A percentile compares a stretch with the other conserved stretches of the same genome.
These are phyloP conservation scores for Hydrangea macrophylla DNA, from an alignment of 148 eudicot species.

Conservation along the genomic window DNA sequence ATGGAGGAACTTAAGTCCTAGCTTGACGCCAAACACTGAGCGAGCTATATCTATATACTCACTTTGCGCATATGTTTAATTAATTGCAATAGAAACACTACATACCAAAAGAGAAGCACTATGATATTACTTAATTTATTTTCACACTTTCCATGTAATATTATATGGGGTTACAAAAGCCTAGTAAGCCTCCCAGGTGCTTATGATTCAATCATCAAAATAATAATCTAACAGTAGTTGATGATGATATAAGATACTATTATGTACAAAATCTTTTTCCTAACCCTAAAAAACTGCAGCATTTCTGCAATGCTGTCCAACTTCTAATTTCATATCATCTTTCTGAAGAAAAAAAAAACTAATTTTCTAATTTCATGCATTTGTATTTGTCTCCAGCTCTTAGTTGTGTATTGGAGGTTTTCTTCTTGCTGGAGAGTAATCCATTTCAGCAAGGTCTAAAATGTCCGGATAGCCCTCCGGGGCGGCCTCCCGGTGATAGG, in stretches of 20 bases:
- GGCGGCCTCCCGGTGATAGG: constrained; percentile 20
- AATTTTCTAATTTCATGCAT: constrained; percentile 7
- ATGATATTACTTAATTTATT: neutral
- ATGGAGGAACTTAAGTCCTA: too few species aligned
- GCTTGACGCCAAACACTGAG: too few species aligned
- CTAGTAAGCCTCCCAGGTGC: constrained; percentile 5
- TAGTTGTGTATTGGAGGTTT: constrained; percentile 62
- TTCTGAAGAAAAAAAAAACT: constrained; percentile 19
- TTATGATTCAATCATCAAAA: constrained; percentile 24
- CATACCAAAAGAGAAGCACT: neutral
- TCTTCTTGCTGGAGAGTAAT: constrained; percentile 61
- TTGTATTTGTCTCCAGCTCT: neutral
- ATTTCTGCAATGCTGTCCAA: constrained; percentile 52
- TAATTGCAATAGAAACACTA: neutral
- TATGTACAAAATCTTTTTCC: constrained; percentile 25
- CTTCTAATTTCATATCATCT: neutral
- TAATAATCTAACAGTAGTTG: constrained; percentile 5
- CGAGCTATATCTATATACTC: too few species aligned
- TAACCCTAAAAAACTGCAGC: constrained; percentile 46
- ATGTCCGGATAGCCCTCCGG: constrained; percentile 19
- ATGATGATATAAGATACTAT: neutral
- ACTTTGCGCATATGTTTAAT: too few species aligned
- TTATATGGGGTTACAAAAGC: constrained; percentile 5
- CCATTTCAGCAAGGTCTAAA: constrained; percentile 60
- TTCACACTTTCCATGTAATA: neutral